These are phyloP conservation scores for Aspergillus nanangensis DNA, from an alignment of 495 filamentous ascomycete genomes.

Conservation along the genomic window DNA sequence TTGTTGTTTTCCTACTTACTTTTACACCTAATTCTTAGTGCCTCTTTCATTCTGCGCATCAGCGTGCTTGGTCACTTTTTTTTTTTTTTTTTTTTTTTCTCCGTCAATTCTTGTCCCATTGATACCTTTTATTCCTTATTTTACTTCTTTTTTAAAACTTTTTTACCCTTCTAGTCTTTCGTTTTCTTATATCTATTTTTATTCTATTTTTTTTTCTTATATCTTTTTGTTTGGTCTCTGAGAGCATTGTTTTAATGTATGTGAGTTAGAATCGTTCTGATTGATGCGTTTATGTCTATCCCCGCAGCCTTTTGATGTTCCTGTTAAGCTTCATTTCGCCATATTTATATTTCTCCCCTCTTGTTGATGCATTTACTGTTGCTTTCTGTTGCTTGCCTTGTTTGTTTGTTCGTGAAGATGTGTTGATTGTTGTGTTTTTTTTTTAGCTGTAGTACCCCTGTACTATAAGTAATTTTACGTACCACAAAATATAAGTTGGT, in stretches of 20 bases:
- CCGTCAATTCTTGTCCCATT: conserved; percentile 18
- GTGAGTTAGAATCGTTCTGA: conserved; percentile 18
- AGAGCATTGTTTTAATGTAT: conserved; percentile 19
- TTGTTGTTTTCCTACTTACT: conserved; percentile 25
- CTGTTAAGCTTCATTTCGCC: conserved; percentile 1
- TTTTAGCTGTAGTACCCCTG: conserved; percentile 33
- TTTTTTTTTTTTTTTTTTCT: too few species aligned
- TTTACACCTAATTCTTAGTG: conserved; percentile 22
- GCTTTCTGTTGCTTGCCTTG: conserved; percentile 7
- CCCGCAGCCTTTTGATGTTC: conserved; percentile 12
- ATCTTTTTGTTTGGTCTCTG: background rate
- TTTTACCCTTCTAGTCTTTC: conserved; percentile 12
- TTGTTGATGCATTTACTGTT: conserved; percentile 9
- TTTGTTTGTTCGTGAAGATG: conserved; percentile 13
- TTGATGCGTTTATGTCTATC: conserved; percentile 22
- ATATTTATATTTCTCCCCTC: conserved; percentile 8
- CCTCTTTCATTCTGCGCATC: conserved; percentile 21
- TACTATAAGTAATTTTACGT: conserved; percentile 40
- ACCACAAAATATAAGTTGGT: conserved; percentile 29
- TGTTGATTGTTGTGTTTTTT: conserved; percentile 11
- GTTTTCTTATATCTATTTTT: conserved; percentile 10
- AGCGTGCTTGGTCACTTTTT: conserved; percentile 23
- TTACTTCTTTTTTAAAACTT: conserved; percentile 10
- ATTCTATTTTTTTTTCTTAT: conserved; percentile 10
- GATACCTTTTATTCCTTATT: conserved; percentile 25